A percentile compares a stretch with the other conserved stretches of the same genome.
Evolutionary conservation across 257 asterid species (phyloP).

Genomic region (Leonotis leonurus): DNA sequence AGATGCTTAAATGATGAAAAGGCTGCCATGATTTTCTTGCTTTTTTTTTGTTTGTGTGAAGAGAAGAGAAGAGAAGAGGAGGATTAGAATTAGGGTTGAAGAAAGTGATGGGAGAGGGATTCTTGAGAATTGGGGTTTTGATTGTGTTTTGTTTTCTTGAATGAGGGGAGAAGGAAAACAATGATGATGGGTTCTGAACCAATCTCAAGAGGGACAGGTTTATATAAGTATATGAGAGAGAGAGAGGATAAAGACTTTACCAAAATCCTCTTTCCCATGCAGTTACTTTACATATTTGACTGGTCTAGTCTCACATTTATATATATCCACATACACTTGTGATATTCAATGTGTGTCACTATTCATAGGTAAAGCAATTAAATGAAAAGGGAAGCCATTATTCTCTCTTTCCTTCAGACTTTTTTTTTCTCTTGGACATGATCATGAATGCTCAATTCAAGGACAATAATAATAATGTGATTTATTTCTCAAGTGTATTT

Average conservation of each 20-base stretch:
- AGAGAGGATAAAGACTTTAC: constrained; percentile 1
- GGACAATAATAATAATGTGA: background rate
- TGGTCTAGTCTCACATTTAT: constrained; percentile 17
- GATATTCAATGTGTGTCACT: background rate
- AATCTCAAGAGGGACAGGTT: constrained; percentile 32
- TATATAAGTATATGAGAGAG: constrained; percentile 26
- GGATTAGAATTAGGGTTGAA: constrained; percentile 16
- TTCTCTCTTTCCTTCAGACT: background rate
- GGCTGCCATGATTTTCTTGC: constrained; percentile 26
- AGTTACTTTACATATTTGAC: constrained; percentile 19
- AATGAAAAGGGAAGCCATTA: background rate
- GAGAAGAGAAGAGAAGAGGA: background rate
- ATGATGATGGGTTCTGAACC: constrained; percentile 30
- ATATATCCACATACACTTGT: background rate
- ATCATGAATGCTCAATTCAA: background rate
- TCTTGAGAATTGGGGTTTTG: constrained; percentile 11
- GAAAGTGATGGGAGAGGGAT: constrained; percentile 43
- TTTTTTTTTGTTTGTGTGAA: background rate
- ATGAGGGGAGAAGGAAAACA: background rate
- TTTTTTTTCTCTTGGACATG: background rate
- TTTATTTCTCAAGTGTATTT: background rate
- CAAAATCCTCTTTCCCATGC: constrained; percentile 21
- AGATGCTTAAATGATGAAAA: constrained; percentile 31
- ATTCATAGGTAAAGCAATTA: background rate
- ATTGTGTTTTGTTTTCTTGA: background rate